phyloP scores from a whole-genome alignment of 2,329 filamentous ascomycete species.

The Emericellopsis atlantica region DNA sequence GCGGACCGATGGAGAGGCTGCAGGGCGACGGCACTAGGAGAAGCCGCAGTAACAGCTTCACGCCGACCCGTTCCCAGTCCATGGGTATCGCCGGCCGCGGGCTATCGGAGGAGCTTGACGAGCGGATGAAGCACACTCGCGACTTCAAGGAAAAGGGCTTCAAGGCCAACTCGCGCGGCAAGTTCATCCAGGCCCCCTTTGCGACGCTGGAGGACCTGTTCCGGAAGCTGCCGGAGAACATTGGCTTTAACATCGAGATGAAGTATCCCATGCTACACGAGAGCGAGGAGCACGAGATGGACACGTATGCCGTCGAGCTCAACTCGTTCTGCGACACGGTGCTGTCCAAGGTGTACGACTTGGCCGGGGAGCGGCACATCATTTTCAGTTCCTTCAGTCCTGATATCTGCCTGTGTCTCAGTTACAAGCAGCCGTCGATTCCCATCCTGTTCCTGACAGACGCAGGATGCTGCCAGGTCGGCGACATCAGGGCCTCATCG shows the following conservation, averaged over 20 bases:
- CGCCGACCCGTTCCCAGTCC: conserved; percentile 38
- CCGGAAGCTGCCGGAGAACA: conserved; percentile 62
- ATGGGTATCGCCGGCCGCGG: conserved; percentile 35
- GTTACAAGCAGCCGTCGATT: conserved; percentile 94
- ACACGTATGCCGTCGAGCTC: conserved; percentile 87
- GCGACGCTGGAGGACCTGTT: conserved; percentile 93
- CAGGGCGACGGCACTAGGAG: conserved; percentile 5
- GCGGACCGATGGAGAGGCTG: neutral
- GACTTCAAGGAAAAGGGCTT: conserved; percentile 92
- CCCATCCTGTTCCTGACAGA: conserved; percentile 92
- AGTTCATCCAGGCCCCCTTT: conserved; percentile 92
- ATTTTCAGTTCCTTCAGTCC: conserved; percentile 98
- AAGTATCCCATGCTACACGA: conserved; percentile 99
- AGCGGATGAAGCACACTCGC: conserved; percentile 93
- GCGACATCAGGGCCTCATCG: conserved; percentile 81
- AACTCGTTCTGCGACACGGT: conserved; percentile 96
- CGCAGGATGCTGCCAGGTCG: conserved; percentile 66
- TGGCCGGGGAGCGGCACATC: conserved; percentile 72
- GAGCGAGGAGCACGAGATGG: conserved; percentile 91
- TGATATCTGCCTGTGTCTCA: conserved; percentile 85
- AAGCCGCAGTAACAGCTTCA: conserved; percentile 23
- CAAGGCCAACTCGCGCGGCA: conserved; percentile 88
- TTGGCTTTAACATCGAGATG: conserved; percentile 98
- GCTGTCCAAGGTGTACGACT: conserved; percentile 77
- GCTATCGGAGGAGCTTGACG: conserved; percentile 34